phyloP scores from a whole-genome alignment of 2,329 filamentous ascomycete genomes.

The Microascus cirrosus region DNA sequence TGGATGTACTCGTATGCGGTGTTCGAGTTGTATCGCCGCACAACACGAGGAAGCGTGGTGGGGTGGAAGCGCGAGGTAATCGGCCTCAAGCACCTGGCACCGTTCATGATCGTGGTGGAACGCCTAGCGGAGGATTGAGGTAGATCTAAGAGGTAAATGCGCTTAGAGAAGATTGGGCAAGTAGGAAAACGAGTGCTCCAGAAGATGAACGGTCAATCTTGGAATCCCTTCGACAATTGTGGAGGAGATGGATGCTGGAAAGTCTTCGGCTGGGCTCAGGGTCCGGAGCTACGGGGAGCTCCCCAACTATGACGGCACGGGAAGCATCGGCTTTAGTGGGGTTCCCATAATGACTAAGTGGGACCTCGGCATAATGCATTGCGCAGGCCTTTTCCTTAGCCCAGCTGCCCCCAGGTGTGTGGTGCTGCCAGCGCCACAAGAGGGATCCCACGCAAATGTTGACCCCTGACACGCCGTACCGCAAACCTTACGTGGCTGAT shows the following conservation, averaged over 20 bases:
- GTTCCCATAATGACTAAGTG: background rate
- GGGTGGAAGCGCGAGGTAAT: conserved; percentile 40
- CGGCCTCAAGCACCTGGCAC: conserved; percentile 3
- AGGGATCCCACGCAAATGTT: background rate
- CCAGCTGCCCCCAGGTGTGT: background rate
- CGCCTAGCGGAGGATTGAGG: background rate
- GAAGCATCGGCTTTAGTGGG: conserved; percentile 3
- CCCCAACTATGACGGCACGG: background rate
- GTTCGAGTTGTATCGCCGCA: conserved; percentile 39
- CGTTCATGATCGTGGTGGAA: conserved; percentile 1
- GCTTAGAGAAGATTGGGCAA: background rate
- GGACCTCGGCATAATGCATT: background rate
- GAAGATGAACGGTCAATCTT: background rate
- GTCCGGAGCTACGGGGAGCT: background rate
- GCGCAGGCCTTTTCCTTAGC: background rate
- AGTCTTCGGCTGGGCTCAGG: background rate
- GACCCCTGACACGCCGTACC: background rate
- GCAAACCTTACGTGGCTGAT: conserved; percentile 12
- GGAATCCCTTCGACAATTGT: background rate
- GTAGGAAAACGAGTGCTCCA: background rate
- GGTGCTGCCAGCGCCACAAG: background rate
- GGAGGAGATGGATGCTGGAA: background rate
- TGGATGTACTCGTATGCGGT: conserved; percentile 68
- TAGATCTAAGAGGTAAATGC: background rate
- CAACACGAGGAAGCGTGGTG: conserved; percentile 43